These are phyloP conservation scores for Telfairia occidentalis DNA, from an alignment of 331 rosid species.

Conservation along the genomic window DNA sequence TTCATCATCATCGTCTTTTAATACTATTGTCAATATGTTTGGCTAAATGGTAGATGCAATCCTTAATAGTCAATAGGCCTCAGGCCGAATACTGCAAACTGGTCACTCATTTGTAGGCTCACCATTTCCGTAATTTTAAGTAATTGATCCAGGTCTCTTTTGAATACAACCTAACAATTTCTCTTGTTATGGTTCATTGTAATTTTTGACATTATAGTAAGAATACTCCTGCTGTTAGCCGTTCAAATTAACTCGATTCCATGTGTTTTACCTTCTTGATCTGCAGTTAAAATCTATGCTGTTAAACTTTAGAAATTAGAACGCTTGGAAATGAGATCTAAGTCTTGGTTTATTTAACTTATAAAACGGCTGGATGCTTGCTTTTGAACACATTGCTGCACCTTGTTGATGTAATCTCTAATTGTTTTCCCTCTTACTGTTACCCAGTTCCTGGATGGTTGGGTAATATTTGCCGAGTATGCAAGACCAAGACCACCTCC, in stretches of 20 bases:
- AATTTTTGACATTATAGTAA: neutral
- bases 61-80: neutral
- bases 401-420: neutral
- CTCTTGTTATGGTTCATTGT: neutral
- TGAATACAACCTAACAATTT: too few relatives aligned
- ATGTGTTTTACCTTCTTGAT: neutral
- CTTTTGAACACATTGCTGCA: neutral
- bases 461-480: slow-evolving; percentile 97
- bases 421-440: slow-evolving; percentile 6
- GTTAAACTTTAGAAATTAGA: neutral
- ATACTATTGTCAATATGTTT: too few relatives aligned
- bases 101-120: too few relatives aligned
- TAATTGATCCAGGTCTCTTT: neutral
- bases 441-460: slow-evolving; percentile 80
- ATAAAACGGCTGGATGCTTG: neutral
- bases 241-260: neutral
- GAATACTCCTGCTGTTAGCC: neutral
- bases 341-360: too few relatives aligned
- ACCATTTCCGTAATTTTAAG: too few relatives aligned
- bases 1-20: too few relatives aligned
- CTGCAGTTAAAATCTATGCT: neutral
- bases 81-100: neutral
- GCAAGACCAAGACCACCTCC: slow-evolving; percentile 73
- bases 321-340: neutral
- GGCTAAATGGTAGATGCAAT: too few relatives aligned